Base-by-base conservation (phyloP, 805 yeast genomes). In the Suhomyces kilbournensis region DNA sequence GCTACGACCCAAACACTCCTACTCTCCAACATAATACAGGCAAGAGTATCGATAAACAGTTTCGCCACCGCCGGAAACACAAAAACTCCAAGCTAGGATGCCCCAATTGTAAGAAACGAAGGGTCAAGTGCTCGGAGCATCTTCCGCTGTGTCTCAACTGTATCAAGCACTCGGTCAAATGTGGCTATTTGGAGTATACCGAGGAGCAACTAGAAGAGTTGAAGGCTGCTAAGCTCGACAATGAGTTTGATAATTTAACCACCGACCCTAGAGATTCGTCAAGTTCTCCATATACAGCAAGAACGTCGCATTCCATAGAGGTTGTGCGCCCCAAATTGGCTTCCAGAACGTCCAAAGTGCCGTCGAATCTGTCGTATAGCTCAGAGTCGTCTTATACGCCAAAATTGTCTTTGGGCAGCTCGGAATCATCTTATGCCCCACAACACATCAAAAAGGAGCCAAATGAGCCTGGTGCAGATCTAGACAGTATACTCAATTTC, bases 101-200 rank as follows among this genome's bases (percentile, higher is more conserved):
- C 55, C 67, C 74, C 19, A 76, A 78, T 30, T 80, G 83, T 63
- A 78, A 78, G 59, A 67, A 67, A 49, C 65, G 84, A 47, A 65
- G 81, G 46, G 82, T 80, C 55, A 79, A 79, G 60, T 80, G 84
- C 52, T 58, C 67, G 23, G 77, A 74, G 50, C 72, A 72, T 42
- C 59, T 74, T 23, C 78, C 78, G 1, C 60, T 63, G 46, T 74
- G 78, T 52, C 44, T 58, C 49, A 74, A 74, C 56, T 74, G 78
- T 60, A 56, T 71, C 48, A 74, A 74, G 51, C 77, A 74, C 56
- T 66, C 69, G 49, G 70, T 66, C 3, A 65, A 61, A 48, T 74
- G 78, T 61, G 77, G 73, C 5, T 74, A 74, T 55, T 61, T 71
- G 38, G 71, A 69, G 51, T 71, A 65, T 54, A 53, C 70, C 5